A percentile compares a stretch with the other conserved stretches of the same genome.
These are phyloP conservation scores for Penicillium sp. DNA, from an alignment of 2,329 filamentous ascomycete genomes.

Conservation along the genomic window DNA sequence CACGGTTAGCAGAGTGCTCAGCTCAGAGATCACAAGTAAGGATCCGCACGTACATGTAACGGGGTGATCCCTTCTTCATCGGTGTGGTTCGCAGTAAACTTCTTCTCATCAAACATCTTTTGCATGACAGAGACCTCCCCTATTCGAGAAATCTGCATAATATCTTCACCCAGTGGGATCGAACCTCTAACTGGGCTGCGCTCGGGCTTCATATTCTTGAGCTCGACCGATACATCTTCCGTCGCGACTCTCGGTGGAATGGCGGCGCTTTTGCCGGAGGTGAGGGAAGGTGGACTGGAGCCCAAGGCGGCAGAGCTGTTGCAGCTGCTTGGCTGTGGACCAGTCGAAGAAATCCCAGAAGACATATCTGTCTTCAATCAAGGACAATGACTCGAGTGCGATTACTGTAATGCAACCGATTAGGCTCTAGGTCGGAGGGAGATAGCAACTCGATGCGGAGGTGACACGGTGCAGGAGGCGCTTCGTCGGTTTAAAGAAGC, in stretches of 20 bases:
- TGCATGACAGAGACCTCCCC: conserved; percentile 88
- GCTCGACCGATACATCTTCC: conserved; percentile 42
- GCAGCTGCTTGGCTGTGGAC: conserved; percentile 27
- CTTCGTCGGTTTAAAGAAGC: conserved; percentile 19
- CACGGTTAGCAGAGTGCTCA: not conserved
- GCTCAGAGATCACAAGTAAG: not conserved
- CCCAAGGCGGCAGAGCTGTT: conserved; percentile 30
- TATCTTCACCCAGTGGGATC: conserved; percentile 68
- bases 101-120: conserved; percentile 82
- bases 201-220: conserved; percentile 42
- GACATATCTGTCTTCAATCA: conserved; percentile 26
- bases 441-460: not conserved
- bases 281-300: conserved; percentile 30
- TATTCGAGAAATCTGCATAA: conserved; percentile 92
- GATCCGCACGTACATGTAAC: conserved; percentile 72
- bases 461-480: conserved; percentile 19
- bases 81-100: conserved; percentile 78
- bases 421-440: not conserved
- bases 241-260: conserved; percentile 39
- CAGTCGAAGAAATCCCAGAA: conserved; percentile 32
- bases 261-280: conserved; percentile 37
- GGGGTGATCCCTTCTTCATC: conserved; percentile 96
- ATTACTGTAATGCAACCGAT: not conserved
- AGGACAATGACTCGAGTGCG: not conserved
- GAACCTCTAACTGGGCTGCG: conserved; percentile 38